Conservation (phyloP, 148 eudicot genomes). For the Rhododendron kiyosumense region DNA sequence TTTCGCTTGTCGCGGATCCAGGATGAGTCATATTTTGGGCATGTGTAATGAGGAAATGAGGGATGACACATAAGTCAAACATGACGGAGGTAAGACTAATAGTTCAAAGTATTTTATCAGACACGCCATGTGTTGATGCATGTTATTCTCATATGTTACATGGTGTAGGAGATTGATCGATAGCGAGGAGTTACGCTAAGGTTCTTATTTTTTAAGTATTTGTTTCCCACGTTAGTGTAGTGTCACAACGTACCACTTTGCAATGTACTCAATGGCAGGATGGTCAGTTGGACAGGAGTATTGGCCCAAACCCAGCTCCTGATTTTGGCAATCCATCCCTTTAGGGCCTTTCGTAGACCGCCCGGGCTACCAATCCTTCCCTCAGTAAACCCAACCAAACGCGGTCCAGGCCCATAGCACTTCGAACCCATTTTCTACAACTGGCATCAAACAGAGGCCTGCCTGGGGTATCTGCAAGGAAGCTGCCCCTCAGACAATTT, state of each 20-base stretch:
- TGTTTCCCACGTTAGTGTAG: not conserved
- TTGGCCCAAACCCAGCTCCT: not conserved
- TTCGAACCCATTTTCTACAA: not conserved
- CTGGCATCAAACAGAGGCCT: not conserved
- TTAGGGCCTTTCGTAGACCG: not conserved
- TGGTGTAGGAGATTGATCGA: not conserved
- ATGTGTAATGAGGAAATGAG: not conserved
- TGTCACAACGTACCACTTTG: not conserved
- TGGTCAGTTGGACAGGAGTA: not conserved
- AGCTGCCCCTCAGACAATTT: not conserved
- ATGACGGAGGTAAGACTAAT: not conserved
- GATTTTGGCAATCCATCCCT: not conserved
- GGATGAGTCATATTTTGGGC: too few relatives aligned
- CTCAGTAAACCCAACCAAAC: not conserved
- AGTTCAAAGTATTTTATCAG: not conserved
- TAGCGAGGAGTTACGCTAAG: too few relatives aligned
- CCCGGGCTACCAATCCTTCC: too few relatives aligned
- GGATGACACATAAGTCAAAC: too few relatives aligned
- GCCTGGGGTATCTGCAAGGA: not conserved
- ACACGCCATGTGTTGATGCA: not conserved
- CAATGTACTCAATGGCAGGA: not conserved
- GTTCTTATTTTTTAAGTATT: too few relatives aligned
- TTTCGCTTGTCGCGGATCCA: too few relatives aligned
- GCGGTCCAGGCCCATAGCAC: not conserved
- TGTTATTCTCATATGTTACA: not conserved